phyloP scores from a whole-genome alignment of 805 yeast genomes.

The Metschnikowia gelsemii region DNA sequence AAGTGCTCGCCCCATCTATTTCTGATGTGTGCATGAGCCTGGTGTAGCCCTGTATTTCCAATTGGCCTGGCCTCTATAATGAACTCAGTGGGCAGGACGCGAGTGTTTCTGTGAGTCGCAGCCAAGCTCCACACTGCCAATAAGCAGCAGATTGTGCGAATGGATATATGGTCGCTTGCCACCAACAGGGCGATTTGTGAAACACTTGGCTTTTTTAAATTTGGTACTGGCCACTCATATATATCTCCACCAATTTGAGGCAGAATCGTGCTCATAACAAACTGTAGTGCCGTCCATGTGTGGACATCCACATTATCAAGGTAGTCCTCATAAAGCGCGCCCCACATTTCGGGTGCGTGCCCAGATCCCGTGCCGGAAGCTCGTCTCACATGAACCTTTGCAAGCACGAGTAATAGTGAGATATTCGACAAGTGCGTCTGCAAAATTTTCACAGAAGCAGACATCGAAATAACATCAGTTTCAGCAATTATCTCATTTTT shows the following conservation, averaged over 20 bases:
- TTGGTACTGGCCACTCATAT: no score
- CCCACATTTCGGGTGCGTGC: conserved; percentile 5
- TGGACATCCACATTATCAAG: not conserved
- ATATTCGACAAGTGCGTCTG: conserved; percentile 24
- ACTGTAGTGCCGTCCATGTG: conserved; percentile 7
- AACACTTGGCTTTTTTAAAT: no score
- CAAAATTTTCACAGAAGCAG: no score
- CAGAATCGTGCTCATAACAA: conserved; percentile 1
- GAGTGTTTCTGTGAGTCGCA: conserved; percentile 6
- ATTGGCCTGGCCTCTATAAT: not conserved
- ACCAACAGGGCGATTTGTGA: conserved; percentile 19
- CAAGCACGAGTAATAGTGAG: conserved; percentile 21
- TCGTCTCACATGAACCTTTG: conserved; percentile 11
- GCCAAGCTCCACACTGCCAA: conserved; percentile 39
- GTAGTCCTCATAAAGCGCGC: conserved; percentile 2
- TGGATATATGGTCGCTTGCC: conserved; percentile 24
- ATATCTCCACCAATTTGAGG: conserved; percentile 3
- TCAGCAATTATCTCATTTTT: not conserved
- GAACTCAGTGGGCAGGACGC: not conserved
- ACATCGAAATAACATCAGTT: no score
- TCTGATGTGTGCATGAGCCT: conserved; percentile 18
- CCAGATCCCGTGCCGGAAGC: not conserved
- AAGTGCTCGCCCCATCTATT: conserved; percentile 29
- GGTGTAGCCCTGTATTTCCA: conserved; percentile 12
- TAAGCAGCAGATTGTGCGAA: conserved; percentile 34